phyloP scores from a whole-genome alignment of 768 basidiomycete species.

The Russula ochroleuca region DNA sequence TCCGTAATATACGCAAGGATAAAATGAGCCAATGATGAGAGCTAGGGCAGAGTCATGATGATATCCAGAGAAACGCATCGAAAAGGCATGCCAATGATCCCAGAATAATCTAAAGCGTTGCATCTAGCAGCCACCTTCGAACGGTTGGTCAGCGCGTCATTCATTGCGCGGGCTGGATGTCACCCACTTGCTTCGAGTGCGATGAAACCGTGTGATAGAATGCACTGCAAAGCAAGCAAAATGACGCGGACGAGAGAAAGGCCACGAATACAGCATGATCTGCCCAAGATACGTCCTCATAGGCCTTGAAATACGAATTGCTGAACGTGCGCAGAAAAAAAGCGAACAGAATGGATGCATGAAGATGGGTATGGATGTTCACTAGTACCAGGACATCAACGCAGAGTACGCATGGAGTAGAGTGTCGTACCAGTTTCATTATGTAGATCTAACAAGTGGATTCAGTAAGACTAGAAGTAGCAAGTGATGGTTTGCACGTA shows the following conservation, averaged over 20 bases:
- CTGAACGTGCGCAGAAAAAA: conserved; percentile 53
- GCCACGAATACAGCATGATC: conserved; percentile 57
- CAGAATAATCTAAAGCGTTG: conserved; percentile 70
- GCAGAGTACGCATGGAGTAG: conserved; percentile 18
- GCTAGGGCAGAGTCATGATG: conserved; percentile 35
- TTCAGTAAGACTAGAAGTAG: conserved; percentile 15
- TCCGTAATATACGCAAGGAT: conserved; percentile 72
- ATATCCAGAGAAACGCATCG: conserved; percentile 14
- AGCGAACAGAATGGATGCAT: conserved; percentile 60
- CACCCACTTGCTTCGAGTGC: conserved; percentile 63
- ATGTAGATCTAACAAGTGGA: conserved; percentile 53
- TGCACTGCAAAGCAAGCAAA: conserved; percentile 68
- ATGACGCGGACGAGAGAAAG: conserved; percentile 68
- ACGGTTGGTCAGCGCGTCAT: neutral
- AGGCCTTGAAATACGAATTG: conserved; percentile 45
- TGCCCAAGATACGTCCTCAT: conserved; percentile 53
- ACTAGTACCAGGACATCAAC: conserved; percentile 42
- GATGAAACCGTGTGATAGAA: conserved; percentile 68
- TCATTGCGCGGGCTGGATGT: neutral
- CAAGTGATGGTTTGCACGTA: conserved; percentile 37
- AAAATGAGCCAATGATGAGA: conserved; percentile 74
- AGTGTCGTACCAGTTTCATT: conserved; percentile 62
- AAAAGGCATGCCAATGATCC: conserved; percentile 56
- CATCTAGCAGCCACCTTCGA: conserved; percentile 54
- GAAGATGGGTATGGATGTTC: conserved; percentile 81